These are phyloP conservation scores for Dothistroma septosporum DNA, from an alignment of 2,329 filamentous ascomycete species.

Conservation along the genomic window DNA sequence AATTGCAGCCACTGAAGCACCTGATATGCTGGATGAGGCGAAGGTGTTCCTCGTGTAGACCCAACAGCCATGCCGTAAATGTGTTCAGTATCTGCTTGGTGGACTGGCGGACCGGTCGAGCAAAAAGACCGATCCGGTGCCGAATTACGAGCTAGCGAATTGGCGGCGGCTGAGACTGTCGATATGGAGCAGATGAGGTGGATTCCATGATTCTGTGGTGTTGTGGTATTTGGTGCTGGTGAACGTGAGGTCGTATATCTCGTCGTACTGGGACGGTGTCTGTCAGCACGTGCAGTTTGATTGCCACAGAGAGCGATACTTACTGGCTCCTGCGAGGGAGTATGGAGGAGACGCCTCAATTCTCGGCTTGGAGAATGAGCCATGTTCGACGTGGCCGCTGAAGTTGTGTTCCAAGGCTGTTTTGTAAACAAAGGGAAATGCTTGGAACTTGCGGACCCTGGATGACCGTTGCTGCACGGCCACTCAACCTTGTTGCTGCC, in stretches of 20 bases:
- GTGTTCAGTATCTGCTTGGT: neutral
- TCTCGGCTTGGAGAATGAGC: no score
- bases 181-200: neutral
- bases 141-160: neutral
- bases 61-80: neutral
- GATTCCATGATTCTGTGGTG: neutral
- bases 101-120: neutral
- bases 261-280: neutral
- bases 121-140: neutral
- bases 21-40: neutral
- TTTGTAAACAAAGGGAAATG: no score
- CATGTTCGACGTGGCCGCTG: no score
- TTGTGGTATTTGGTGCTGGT: neutral
- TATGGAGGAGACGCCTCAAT: neutral
- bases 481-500: no score
- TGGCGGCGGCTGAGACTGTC: neutral
- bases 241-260: neutral
- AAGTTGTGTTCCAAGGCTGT: no score
- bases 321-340: neutral
- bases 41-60: neutral
- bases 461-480: no score
- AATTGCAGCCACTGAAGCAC: neutral
- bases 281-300: neutral
- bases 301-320: neutral
- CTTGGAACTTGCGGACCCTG: no score